Evolutionary conservation across 1,284 basidiomycete genomes (phyloP).

Genomic region (Peniophora sp.): DNA sequence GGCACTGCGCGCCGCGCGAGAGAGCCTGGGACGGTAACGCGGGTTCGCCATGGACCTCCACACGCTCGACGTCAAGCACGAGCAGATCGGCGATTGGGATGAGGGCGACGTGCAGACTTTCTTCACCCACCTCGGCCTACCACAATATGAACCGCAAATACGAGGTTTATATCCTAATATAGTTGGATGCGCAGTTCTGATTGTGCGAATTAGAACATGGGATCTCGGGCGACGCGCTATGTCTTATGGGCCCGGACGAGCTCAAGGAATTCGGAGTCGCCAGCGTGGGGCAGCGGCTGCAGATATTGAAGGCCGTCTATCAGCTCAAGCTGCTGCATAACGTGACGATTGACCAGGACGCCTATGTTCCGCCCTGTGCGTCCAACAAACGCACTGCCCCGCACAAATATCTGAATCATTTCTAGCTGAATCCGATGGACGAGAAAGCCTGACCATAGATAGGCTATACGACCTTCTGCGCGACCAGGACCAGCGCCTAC

Average conservation of each 20-base stretch:
- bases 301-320: conserved; percentile 87
- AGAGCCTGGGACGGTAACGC: not conserved
- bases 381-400: conserved; percentile 10
- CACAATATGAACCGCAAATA: conserved; percentile 72
- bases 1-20: not conserved
- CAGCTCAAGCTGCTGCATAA: conserved; percentile 78
- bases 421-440: conserved; percentile 62
- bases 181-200: conserved; percentile 11
- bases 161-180: conserved; percentile 33
- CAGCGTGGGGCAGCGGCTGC: conserved; percentile 81
- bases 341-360: conserved; percentile 76
- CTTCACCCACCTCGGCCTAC: conserved; percentile 67
- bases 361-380: conserved; percentile 89
- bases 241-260: conserved; percentile 71
- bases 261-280: conserved; percentile 81
- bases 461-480: conserved; percentile 62
- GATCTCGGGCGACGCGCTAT: conserved; percentile 83
- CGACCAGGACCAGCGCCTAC: conserved; percentile 72
- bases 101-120: conserved; percentile 75
- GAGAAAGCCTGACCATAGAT: conserved; percentile 55
- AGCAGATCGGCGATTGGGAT: conserved; percentile 66
- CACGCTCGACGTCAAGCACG: too few relatives aligned
- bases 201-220: conserved; percentile 61
- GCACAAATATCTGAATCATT: conserved; percentile 5
- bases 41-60: too few relatives aligned